Evolutionary conservation across 148 eudicot genomes (phyloP), one percentile per base, ranked within the genome.

Genomic region (Cornus controversa): DNA sequence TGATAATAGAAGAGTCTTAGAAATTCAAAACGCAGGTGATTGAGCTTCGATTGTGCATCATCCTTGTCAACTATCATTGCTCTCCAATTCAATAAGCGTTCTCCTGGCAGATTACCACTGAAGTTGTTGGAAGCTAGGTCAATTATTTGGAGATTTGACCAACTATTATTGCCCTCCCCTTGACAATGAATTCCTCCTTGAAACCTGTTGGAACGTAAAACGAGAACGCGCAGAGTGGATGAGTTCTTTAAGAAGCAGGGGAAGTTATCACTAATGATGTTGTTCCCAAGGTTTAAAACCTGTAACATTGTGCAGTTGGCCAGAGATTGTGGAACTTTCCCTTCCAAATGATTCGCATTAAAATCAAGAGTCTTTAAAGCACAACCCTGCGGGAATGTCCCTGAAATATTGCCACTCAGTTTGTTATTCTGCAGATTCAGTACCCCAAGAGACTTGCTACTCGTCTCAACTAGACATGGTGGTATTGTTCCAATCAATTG

Each of bases 61-160:
- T 62, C 8, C 78, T 60, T n/a, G 24, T 60, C 64, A 60, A 60
- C 64, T 25, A 60, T 60, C 64, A 60, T 60, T 60, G 25, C 81
- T 20, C 9, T 70, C 86, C 83, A 83, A 25, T 69, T 74, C 47
- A 25, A 22, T 34, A 83, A 76, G 27, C 64, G 47, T 20, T 29
- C 54, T 13, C 65, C 16, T 16, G 79, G 73, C 16, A 83, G 25
- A 15, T 28, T 2, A 2, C 83, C 86, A 31, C 14, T 77, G 54
- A 84, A 78, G 34, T 70, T 50, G 66, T 84, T 84, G 70, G 50
- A 79, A 28, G 83, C 74, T 14, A 85, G 47, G 69, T 85, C 88
- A 6, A 82, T 3, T 2, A 85, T 82, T 31, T 82, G 88, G 62
- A 80, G 75, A 54, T 34, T 14, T 57, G 78, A 80, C 83, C 80